Base-by-base conservation (phyloP, 768 basidiomycete genomes). In the Paxillus rubicundulus region DNA sequence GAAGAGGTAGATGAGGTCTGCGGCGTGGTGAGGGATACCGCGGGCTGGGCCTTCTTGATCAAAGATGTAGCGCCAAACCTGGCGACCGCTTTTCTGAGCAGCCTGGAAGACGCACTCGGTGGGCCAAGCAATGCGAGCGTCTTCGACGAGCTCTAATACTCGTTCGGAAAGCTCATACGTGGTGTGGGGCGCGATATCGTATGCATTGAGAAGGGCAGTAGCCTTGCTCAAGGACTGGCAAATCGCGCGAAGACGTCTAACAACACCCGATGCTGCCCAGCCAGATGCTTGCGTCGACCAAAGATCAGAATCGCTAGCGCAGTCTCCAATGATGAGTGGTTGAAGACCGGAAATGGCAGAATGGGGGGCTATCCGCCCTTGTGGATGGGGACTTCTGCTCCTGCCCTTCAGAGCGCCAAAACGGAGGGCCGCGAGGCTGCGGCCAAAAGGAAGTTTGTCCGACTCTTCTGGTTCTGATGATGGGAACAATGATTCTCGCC, bases 41-140 rank as follows among this genome's bases (percentile, higher is more conserved):
- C 81, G 75, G 20, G 77, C 72, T 9, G 87, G 85, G 1, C 85
- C 81, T 60, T 88, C 89, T 70, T 91, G 89, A 68, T 91, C 89
- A 63, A 91, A 91, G 16, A 88, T 82, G 59, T 87, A 91, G 52
- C 89, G 77, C 83, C 84, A 91, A 5, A 89, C 86, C n/a, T 79
- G 78, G 37, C 72, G 73, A 1, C 82, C 85, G 13, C 77, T 76
- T 16, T 67, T 72, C 49, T 75, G 75, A 2, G 80, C 77, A 48
- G 75, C 76, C 47, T 77, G 71, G 3, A 77, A 79, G 33, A 85
- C 70, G 55, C 83, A 81, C 21, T 91, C 84, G 1, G 84, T 86
- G 9, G 87, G 87, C 87, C 87, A 91, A 13, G 86, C 85, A 32
- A 90, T 75, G 21, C 85, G 81, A 10, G 86, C 77, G 55, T 91